Conservation (phyloP, 2,329 filamentous ascomycete species). For the Aspergillus awamori region DNA sequence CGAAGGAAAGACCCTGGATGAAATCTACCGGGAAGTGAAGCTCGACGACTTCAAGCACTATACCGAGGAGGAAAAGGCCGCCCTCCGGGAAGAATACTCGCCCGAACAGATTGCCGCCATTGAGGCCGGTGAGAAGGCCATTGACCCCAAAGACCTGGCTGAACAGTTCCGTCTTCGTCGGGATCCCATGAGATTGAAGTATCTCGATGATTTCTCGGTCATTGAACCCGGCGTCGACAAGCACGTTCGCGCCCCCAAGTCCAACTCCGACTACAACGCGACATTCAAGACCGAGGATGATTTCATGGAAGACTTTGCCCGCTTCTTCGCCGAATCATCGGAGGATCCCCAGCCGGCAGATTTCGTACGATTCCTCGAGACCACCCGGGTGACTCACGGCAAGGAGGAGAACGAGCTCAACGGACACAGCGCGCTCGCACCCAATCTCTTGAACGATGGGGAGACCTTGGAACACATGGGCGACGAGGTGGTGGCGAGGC, state of each 20-base stretch:
- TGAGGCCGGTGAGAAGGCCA: slow-evolving; percentile 75
- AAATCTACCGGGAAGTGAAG: slow-evolving; percentile 27
- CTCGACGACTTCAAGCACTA: slow-evolving; percentile 58
- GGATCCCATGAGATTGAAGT: slow-evolving; percentile 72
- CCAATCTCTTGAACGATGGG: slow-evolving; percentile 53
- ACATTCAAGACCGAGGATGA: slow-evolving; percentile 66
- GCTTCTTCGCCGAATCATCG: slow-evolving; percentile 52
- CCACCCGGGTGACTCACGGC: slow-evolving; percentile 54
- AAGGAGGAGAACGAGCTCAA: slow-evolving; percentile 54
- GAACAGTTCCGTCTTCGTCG: slow-evolving; percentile 71
- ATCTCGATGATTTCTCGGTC: slow-evolving; percentile 80
- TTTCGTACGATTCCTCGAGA: slow-evolving; percentile 48
- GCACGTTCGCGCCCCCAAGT: slow-evolving; percentile 55
- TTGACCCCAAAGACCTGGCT: slow-evolving; percentile 73
- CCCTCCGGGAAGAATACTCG: slow-evolving; percentile 71
- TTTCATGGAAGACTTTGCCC: slow-evolving; percentile 60
- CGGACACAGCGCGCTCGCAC: slow-evolving; percentile 53
- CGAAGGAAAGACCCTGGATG: slow-evolving; percentile 25
- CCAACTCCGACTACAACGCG: slow-evolving; percentile 59
- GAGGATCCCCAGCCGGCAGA: slow-evolving; percentile 52
- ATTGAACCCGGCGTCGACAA: slow-evolving; percentile 79
- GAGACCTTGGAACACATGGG: slow-evolving; percentile 33
- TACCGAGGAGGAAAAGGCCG: slow-evolving; percentile 65
- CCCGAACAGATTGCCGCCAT: slow-evolving; percentile 80
- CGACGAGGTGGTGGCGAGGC: slow-evolving; percentile 20